These are phyloP conservation scores for Phaeomoniella chlamydospora DNA, from an alignment of 2,329 filamentous ascomycete species.

Conservation along the genomic window DNA sequence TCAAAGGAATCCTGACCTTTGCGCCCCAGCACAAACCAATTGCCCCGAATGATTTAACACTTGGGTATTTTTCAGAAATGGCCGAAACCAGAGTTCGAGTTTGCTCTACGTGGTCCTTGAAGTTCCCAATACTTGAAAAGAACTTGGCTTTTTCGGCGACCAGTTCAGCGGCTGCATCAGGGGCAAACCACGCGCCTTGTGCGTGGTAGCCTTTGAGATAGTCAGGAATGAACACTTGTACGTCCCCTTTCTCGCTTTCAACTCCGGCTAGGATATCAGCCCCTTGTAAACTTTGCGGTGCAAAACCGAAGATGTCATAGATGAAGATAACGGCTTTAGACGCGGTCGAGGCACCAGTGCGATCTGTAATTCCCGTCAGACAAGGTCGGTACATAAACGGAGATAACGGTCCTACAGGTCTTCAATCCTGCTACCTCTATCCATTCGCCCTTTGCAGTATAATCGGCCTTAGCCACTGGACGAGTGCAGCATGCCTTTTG, in stretches of 20 bases:
- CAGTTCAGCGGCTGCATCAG: conserved; percentile 33
- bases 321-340: conserved; percentile 35
- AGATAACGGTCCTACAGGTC: conserved; percentile 2
- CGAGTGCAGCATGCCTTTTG: not conserved
- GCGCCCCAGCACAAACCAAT: conserved; percentile 54
- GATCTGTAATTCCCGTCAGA: conserved; percentile 16
- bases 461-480: conserved; percentile 1
- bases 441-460: conserved; percentile 1
- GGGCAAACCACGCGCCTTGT: conserved; percentile 33
- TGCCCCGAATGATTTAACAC: conserved; percentile 44
- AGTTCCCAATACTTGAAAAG: conserved; percentile 31
- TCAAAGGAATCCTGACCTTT: conserved; percentile 16
- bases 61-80: conserved; percentile 18
- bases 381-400: not conserved
- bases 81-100: conserved; percentile 33
- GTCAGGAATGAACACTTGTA: conserved; percentile 64
- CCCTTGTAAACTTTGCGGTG: conserved; percentile 37
- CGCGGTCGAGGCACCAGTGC: conserved; percentile 30
- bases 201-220: conserved; percentile 60
- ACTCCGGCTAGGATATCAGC: conserved; percentile 38
- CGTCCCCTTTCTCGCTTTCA: conserved; percentile 19
- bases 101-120: conserved; percentile 31
- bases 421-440: conserved; percentile 2
- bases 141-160: conserved; percentile 34
- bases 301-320: conserved; percentile 42